Base-by-base conservation (phyloP, 2,329 filamentous ascomycete genomes). In the Cordyceps cateniannulata region DNA sequence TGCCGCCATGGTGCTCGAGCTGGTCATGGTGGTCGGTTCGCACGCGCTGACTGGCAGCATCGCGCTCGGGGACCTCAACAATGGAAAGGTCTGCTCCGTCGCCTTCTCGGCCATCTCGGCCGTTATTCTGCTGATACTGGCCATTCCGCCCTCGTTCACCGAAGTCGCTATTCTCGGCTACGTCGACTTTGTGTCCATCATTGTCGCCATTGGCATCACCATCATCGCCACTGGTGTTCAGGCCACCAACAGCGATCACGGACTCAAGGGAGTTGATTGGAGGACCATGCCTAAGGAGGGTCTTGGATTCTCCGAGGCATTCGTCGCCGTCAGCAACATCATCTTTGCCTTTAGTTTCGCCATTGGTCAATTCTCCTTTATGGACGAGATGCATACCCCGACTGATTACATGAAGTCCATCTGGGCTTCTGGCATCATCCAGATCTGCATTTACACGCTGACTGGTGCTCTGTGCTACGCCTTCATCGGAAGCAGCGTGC, bases 21-120 rank as follows among this genome's bases (percentile, higher is more conserved):
- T 88, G n/a, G 71, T 87, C 50, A 87, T 89, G 73, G 79, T 86
- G 68, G 83, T 85, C 75, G 83, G 80, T n/a, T 85, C 84, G 24
- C 87, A 90, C 70, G 75, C 87, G 40, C 75, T 88, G 61, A 86
- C 85, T 0, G 88, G 87, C 65, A 79, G 78, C 25, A 84, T 88
- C 65, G 85, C 85, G 64, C 80, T 88, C 71, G 85, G 85, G 65
- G 81, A 77, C 25, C 73, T 88, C 59, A 85, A 83, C 3, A 70
- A 80, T 3, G 78, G 85, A 66, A 79, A 67, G 50, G 64, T 69
- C 6, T 75, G 73, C 67, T 71, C 70, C 56, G 66, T 76, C 61
- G 70, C 70, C 57, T 76, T 75, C 55, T 69, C 69, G n/a, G 69
- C 75, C 56, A 68, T 75, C 25, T 74, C 73, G 6, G 73, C 70